Evolutionary conservation across 2,329 filamentous ascomycete species (phyloP).

Genomic region (Orbilia blumenaviensis): DNA sequence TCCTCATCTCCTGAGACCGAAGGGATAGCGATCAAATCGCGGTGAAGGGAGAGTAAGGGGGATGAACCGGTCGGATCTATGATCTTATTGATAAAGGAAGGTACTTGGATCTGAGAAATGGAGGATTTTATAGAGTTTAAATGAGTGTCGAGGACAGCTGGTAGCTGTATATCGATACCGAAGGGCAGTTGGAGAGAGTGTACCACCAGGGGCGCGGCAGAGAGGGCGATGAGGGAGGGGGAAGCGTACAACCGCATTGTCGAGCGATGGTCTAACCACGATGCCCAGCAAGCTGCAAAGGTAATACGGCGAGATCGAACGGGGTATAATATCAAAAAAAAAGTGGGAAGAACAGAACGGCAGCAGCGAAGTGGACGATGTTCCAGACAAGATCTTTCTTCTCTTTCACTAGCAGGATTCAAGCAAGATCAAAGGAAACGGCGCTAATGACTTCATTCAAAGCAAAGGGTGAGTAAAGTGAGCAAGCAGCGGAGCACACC

Average conservation of each 20-base stretch:
- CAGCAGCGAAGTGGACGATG: neutral
- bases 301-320: neutral
- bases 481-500: neutral
- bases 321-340: neutral
- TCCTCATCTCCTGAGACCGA: slow-evolving; percentile 77
- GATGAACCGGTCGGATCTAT: slow-evolving; percentile 53
- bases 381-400: neutral
- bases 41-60: slow-evolving; percentile 75
- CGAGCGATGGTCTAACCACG: too few relatives aligned
- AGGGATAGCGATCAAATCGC: slow-evolving; percentile 75
- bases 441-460: slow-evolving; percentile 39
- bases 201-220: slow-evolving; percentile 40
- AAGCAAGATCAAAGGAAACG: neutral
- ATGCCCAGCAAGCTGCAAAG: neutral
- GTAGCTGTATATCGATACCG: slow-evolving; percentile 31
- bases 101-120: slow-evolving; percentile 39
- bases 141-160: slow-evolving; percentile 26
- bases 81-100: slow-evolving; percentile 45
- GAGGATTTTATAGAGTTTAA: slow-evolving; percentile 32
- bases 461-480: neutral
- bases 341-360: too few relatives aligned
- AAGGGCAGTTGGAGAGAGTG: slow-evolving; percentile 49
- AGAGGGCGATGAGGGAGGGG: slow-evolving; percentile 40
- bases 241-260: slow-evolving; percentile 44
- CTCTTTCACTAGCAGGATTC: slow-evolving; percentile 23